These are phyloP conservation scores for Picea mariana DNA, from an alignment of 83 land plant genomes.

Conservation along the genomic window DNA sequence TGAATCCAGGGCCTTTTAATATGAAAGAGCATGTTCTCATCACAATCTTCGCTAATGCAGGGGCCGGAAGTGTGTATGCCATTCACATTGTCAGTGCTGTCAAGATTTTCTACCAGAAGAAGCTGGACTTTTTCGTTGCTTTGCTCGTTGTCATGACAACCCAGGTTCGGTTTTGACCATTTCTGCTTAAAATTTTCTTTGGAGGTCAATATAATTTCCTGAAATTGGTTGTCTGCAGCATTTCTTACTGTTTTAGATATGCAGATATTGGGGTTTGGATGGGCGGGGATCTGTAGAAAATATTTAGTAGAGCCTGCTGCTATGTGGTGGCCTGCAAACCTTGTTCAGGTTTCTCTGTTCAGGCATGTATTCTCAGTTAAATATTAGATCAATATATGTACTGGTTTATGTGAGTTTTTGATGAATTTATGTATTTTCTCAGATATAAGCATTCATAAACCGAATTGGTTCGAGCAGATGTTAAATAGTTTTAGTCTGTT, in stretches of 20 bases:
- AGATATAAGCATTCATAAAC: too few relatives aligned
- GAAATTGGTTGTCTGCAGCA: neutral
- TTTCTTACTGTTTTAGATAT: neutral
- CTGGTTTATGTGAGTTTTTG: too few relatives aligned
- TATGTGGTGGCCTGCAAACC: constrained; percentile 86
- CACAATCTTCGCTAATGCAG: constrained; percentile 85
- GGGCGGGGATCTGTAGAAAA: constrained; percentile 55
- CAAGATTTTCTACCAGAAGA: constrained; percentile 61
- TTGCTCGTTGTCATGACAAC: constrained; percentile 70
- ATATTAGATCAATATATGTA: too few relatives aligned
- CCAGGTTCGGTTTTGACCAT: constrained; percentile 42
- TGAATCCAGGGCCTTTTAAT: constrained; percentile 88
- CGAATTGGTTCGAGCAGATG: neutral
- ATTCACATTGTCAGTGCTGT: constrained; percentile 68
- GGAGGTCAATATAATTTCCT: neutral
- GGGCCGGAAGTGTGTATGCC: constrained; percentile 78
- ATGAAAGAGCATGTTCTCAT: constrained; percentile 89
- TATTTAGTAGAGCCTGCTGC: constrained; percentile 77
- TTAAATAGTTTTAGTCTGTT: neutral
- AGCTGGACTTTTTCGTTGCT: constrained; percentile 50
- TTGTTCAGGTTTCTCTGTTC: constrained; percentile 72
- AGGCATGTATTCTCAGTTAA: constrained; percentile 17
- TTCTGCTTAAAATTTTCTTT: neutral
- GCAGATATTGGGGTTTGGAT: constrained; percentile 62
- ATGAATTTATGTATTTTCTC: too few relatives aligned